Evolutionary conservation across 2,329 filamentous ascomycete species (phyloP).

Genomic region (Colletotrichum sp.): DNA sequence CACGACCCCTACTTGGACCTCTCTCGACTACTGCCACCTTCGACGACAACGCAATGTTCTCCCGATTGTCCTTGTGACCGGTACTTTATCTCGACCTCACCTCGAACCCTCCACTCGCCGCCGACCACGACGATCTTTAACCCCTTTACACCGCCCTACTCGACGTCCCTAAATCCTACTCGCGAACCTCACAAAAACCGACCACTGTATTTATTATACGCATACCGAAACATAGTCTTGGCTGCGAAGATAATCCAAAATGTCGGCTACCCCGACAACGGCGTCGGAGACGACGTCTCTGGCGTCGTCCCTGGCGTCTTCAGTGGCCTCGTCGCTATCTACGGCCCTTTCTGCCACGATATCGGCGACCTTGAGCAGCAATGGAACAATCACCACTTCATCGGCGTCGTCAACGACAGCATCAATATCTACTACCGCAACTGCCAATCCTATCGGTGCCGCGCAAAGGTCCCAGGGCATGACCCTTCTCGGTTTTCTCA

Average conservation of each 20-base stretch:
- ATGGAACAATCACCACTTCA: conserved; percentile 2
- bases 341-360: conserved; percentile 1
- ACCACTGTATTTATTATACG: background rate
- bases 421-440: background rate
- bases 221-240: background rate
- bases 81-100: background rate
- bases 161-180: background rate
- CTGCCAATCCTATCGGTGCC: background rate
- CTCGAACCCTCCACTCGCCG: background rate
- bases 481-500: conserved; percentile 63
- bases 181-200: background rate
- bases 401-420: background rate
- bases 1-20: background rate
- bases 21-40: background rate
- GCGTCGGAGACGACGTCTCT: conserved; percentile 15
- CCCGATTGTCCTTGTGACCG: background rate
- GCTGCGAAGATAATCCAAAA: background rate
- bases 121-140: background rate
- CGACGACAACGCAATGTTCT: background rate
- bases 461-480: conserved; percentile 41
- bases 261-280: conserved; percentile 10
- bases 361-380: conserved; percentile 2
- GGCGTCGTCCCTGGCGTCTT: conserved; percentile 14
- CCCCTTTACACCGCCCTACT: background rate
- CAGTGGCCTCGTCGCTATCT: conserved; percentile 26